Base-by-base conservation (phyloP, 192 early-diverging fungal genomes). In the Entrophospora sp. region DNA sequence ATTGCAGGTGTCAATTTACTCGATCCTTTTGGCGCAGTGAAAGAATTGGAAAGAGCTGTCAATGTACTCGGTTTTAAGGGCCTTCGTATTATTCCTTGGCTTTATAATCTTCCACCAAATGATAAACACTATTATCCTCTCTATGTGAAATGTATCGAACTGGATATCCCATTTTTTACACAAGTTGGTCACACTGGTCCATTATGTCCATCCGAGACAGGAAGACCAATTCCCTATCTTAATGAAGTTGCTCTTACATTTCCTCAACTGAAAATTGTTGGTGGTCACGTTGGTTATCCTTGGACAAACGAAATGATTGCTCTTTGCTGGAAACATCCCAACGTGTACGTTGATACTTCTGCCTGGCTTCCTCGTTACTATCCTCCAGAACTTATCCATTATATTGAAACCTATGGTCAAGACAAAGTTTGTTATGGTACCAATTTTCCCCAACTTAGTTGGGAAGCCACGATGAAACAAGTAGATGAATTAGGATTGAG, bases 381-480 rank as follows among this genome's bases (percentile, higher is more conserved):
- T 51, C 48, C 48, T 25, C 20, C 48, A 51, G 48, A 51, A 51
- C 48, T 51, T 51, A 25, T 51, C 48, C 48, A 51, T 25, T 51
- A 51, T 51, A 51, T 51, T 5, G 18, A 51, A 25, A 51, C 48
- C 24, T 51, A 51, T 25, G 48, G 48, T 20, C 48, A 51, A 25
- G 48, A 51, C 24, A 51, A 51, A 51, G 48, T 51, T 51, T 51
- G 48, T 51, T 51, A 51, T 51, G 48, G 48, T 22, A 51, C n/a
- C 24, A 51, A 51, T 51, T 51, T 51, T 51, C 48, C 48, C 48
- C 48, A 51, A 51, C 48, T 51, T 25, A 51, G 48, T 51, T 51
- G 48, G 48, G 18, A 51, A 51, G 48, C 48, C 24, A 51, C 48
- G 48, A 51, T 51, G 48, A n/a, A 51, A 51, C 48, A 51, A 51